Conservation (phyloP, 176 grass and related monocot genomes). For the Pontederia crassipes region DNA sequence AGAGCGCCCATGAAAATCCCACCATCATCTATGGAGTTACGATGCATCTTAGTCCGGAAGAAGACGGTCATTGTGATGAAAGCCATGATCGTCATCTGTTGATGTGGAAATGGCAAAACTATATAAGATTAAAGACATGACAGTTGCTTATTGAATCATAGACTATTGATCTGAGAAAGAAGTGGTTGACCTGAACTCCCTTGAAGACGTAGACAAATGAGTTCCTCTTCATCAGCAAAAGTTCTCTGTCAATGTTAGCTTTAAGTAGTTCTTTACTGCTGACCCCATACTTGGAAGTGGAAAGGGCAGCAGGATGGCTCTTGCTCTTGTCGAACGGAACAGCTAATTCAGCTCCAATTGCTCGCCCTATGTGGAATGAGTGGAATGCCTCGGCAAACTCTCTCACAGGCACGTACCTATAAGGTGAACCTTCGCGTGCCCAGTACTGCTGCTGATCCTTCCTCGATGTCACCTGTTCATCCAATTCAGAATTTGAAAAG, state of each 20-base stretch:
- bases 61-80: conserved; percentile 52
- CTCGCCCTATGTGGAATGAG: conserved; percentile 61
- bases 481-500: background rate
- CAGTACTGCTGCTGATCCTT: conserved; percentile 95
- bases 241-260: conserved; percentile 72
- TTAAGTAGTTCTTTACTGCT: conserved; percentile 53
- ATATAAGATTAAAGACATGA: background rate
- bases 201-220: conserved; percentile 95
- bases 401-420: conserved; percentile 59
- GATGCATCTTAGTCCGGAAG: conserved; percentile 56
- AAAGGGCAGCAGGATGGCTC: conserved; percentile 66
- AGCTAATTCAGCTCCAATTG: conserved; percentile 38
- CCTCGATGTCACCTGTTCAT: conserved; percentile 63
- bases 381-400: conserved; percentile 68
- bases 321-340: conserved; percentile 67
- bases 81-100: conserved; percentile 40
- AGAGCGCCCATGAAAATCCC: conserved; percentile 47
- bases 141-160: background rate
- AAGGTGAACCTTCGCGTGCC: conserved; percentile 41
- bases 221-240: conserved; percentile 90
- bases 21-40: conserved; percentile 20
- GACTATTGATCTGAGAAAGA: background rate
- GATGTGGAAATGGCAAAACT: background rate
- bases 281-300: conserved; percentile 66
- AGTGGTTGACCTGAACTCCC: conserved; percentile 1